These are phyloP conservation scores for Prunus kanzakura DNA, from an alignment of 306 rosid species.

Conservation along the genomic window DNA sequence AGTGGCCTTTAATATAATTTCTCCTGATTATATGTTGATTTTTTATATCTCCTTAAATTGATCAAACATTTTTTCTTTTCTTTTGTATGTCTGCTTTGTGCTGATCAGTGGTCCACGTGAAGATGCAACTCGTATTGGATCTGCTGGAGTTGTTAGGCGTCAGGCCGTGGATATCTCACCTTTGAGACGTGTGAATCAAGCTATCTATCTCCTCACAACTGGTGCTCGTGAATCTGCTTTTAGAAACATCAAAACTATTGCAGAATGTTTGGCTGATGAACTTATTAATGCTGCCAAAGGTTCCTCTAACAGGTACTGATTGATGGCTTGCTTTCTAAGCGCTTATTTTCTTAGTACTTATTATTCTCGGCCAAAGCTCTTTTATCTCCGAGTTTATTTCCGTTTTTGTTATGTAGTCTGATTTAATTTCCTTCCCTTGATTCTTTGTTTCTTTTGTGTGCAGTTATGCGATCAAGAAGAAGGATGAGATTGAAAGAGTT, in stretches of 20 bases:
- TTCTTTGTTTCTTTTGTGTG: neutral
- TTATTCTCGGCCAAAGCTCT: neutral
- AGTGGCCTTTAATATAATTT: neutral
- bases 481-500: conserved; percentile 54
- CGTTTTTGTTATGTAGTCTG: neutral
- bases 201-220: conserved; percentile 50
- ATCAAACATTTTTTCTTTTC: neutral
- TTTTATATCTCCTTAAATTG: neutral
- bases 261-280: conserved; percentile 54
- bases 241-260: conserved; percentile 49
- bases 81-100: neutral
- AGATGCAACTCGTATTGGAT: conserved; percentile 58
- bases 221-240: conserved; percentile 57
- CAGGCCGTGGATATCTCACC: conserved; percentile 60
- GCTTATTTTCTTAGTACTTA: neutral
- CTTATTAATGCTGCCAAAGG: conserved; percentile 58
- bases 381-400: neutral
- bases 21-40: neutral
- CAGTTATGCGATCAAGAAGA: conserved; percentile 58
- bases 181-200: conserved; percentile 49
- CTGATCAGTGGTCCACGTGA: conserved; percentile 54
- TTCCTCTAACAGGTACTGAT: conserved; percentile 45
- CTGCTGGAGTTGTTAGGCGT: conserved; percentile 58
- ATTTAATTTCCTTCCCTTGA: neutral
- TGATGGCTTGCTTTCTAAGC: neutral